Base-by-base conservation (phyloP, 371 early-diverging fungal genomes). In the Lichtheimia corymbifera region DNA sequence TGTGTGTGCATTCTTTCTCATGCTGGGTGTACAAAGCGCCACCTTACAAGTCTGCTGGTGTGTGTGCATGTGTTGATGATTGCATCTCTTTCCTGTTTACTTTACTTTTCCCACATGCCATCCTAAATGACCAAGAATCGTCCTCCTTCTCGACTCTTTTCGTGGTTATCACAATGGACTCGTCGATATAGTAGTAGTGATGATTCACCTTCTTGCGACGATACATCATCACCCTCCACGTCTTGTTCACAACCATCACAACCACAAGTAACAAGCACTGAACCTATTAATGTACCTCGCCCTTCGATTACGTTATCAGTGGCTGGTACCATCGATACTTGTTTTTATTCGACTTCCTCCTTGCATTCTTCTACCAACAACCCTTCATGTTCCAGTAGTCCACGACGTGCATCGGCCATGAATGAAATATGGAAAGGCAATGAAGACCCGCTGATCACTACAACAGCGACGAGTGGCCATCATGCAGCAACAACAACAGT, bases 221-320 rank as follows among this genome's bases (percentile, higher is more conserved):
- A 50, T n/a, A 65, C 53, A 22, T 64, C 59, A n/a, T 52, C 55
- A 51, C 59, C 70, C 1, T 66, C 71, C 15, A n/a, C n/a, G n/a
- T 66, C 58, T 18, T 68, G 66, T 18, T 68, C 72, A 7, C 73
- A 72, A 24, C 50, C 54, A 40, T 55, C 40, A 54, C 59, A 59
- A 28, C 17, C 35, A 51, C 50, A 6, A n/a, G 52, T 17, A 24
- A 22, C n/a, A 56, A 53, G 27, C 11, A 42, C 47, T 15, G 42
- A 64, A 50, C 64, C 64, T 7, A 64, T 64, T 18, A 49, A 35
- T 25, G 59, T 64, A 13, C 64, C 61, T 9, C 61, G 61, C 13
- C 61, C 61, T 28, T 61, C 61, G 5, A 61, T 61, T 22, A 61
- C 54, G 1, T 40, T 61, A 15, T 61, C 61, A 5, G 45, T 61